Percentiles rank a stretch among this genome's conserved stretches.
phyloP scores from a whole-genome alignment of 1,284 basidiomycete species.

The Malassezia psittaci region DNA sequence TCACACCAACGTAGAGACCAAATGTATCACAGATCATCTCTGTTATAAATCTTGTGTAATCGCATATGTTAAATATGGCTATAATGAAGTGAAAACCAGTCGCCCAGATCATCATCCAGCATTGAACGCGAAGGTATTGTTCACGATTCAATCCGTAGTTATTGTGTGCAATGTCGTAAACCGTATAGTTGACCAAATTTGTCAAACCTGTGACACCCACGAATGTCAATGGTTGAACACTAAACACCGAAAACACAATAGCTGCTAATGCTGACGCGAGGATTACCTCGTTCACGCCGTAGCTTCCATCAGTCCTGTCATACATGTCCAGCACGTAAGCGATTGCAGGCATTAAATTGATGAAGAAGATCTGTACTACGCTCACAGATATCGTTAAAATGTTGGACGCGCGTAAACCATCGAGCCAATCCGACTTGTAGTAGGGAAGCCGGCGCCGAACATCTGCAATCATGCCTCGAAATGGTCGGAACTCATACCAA shows the following conservation, averaged over 20 bases:
- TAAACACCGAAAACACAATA: conserved; percentile 78
- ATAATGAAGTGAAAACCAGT: conserved; percentile 84
- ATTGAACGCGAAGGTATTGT: conserved; percentile 38
- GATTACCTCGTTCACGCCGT: conserved; percentile 75
- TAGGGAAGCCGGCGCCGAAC: conserved; percentile 66
- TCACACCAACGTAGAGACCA: conserved; percentile 56
- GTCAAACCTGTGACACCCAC: conserved; percentile 77
- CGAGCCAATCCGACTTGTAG: conserved; percentile 50
- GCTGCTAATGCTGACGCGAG: conserved; percentile 59
- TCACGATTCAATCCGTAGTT: conserved; percentile 34
- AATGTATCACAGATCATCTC: conserved; percentile 90
- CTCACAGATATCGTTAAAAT: conserved; percentile 29
- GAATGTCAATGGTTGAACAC: conserved; percentile 82
- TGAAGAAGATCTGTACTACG: conserved; percentile 42
- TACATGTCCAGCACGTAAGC: conserved; percentile 89
- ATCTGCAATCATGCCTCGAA: conserved; percentile 67
- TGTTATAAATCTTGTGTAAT: conserved; percentile 46
- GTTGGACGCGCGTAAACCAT: conserved; percentile 27
- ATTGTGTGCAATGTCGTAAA: conserved; percentile 41
- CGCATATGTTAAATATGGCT: conserved; percentile 61
- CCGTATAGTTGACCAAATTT: conserved; percentile 46
- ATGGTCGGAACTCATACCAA: conserved; percentile 50
- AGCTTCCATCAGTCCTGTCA: conserved; percentile 70
- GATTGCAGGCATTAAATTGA: conserved; percentile 68
- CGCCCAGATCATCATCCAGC: conserved; percentile 83